Conservation (phyloP, 2,329 filamentous ascomycete genomes). For the Fonsecaea nubica region DNA sequence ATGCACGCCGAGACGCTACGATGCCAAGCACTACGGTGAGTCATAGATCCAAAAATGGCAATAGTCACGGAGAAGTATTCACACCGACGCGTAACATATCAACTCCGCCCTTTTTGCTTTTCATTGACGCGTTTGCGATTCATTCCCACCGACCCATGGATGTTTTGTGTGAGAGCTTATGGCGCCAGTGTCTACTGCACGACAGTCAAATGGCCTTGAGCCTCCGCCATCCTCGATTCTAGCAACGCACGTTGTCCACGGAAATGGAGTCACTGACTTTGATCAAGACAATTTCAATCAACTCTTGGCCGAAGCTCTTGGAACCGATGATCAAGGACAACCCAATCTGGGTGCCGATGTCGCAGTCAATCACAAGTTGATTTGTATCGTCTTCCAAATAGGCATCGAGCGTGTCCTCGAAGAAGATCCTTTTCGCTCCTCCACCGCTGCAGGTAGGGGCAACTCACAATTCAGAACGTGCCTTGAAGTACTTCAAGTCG, state of each 20-base stretch:
- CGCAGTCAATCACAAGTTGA: conserved; percentile 81
- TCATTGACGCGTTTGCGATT: conserved; percentile 19
- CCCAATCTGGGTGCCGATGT: conserved; percentile 67
- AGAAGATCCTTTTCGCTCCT: conserved; percentile 71
- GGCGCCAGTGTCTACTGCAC: conserved; percentile 30
- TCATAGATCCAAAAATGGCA: not conserved
- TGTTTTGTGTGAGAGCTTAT: conserved; percentile 17
- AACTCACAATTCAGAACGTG: conserved; percentile 64
- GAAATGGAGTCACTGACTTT: conserved; percentile 66
- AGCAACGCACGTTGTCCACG: conserved; percentile 80
- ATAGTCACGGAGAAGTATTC: conserved; percentile 10
- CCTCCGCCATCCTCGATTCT: conserved; percentile 75
- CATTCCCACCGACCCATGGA: not conserved
- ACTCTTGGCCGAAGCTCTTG: conserved; percentile 70
- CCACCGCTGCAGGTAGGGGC: conserved; percentile 53
- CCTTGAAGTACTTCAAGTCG: conserved; percentile 76
- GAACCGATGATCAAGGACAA: conserved; percentile 52
- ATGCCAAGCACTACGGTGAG: not conserved
- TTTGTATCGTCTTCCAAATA: conserved; percentile 78
- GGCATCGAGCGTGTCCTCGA: conserved; percentile 67
- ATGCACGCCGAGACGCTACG: too few relatives aligned
- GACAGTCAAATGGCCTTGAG: conserved; percentile 39
- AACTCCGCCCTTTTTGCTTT: conserved; percentile 13
- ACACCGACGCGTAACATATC: conserved; percentile 1
- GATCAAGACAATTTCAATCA: conserved; percentile 77